Percentiles rank a stretch among this genome's conserved stretches.
Evolutionary conservation across 2,329 filamentous ascomycete species (phyloP).

Genomic region (Chlorencoelia australis): DNA sequence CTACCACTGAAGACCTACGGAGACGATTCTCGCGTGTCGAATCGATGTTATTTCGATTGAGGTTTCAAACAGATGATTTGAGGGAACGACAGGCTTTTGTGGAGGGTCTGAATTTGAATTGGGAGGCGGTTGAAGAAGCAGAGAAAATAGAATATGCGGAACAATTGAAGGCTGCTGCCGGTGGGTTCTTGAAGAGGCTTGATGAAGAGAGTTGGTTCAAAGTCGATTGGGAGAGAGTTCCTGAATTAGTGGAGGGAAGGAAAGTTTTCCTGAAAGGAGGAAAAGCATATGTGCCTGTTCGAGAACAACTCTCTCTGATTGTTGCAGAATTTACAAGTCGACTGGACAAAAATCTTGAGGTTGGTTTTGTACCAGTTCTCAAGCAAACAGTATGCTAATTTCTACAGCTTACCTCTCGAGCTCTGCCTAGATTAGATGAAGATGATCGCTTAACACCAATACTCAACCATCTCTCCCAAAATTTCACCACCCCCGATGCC

Average conservation of each 20-base stretch:
- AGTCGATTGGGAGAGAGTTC: conserved; percentile 89
- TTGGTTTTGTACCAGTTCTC: conserved; percentile 29
- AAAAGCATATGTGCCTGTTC: conserved; percentile 81
- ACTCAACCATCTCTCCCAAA: conserved; percentile 78
- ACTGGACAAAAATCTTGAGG: conserved; percentile 75
- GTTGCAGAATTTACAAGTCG: conserved; percentile 73
- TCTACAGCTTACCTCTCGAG: conserved; percentile 70
- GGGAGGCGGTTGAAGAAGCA: conserved; percentile 70
- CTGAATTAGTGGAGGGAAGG: conserved; percentile 75
- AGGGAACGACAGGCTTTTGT: conserved; percentile 70
- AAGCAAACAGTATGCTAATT: conserved; percentile 1
- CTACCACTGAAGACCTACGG: conserved; percentile 81
- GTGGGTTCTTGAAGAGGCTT: conserved; percentile 31
- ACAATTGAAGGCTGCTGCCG: conserved; percentile 26
- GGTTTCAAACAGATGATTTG: conserved; percentile 67
- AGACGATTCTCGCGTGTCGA: conserved; percentile 80
- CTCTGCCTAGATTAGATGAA: conserved; percentile 85
- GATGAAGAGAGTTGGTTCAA: conserved; percentile 93
- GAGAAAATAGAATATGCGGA: conserved; percentile 48
- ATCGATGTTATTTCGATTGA: conserved; percentile 76
- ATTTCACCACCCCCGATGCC: conserved; percentile 86
- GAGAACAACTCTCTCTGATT: conserved; percentile 83
- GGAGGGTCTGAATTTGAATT: conserved; percentile 66
- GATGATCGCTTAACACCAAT: conserved; percentile 80
- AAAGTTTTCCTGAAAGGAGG: conserved; percentile 68